Evolutionary conservation across 805 yeast species (phyloP).

Genomic region (Metschnikowia shivogae): DNA sequence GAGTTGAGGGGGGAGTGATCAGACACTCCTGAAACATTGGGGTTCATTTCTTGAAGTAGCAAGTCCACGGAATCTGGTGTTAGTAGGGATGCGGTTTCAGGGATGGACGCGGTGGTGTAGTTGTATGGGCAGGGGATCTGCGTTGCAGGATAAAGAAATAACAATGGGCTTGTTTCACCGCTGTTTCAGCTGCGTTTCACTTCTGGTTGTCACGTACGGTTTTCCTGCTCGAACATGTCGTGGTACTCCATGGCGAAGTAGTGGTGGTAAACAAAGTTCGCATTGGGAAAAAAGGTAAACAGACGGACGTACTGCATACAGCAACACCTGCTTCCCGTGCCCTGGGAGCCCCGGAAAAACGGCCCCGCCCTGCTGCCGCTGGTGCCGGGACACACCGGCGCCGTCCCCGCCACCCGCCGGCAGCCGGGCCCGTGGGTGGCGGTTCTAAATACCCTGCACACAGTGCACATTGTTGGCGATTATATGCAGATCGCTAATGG

Average conservation of each 20-base stretch:
- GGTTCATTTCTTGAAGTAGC: conserved; percentile 26
- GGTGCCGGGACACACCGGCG: too few species aligned
- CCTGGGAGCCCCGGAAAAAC: not conserved
- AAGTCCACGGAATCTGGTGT: conserved; percentile 29
- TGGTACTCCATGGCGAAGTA: conserved; percentile 1
- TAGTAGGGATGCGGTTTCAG: conserved; percentile 10
- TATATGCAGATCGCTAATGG: too few species aligned
- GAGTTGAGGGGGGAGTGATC: conserved; percentile 19
- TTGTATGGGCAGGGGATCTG: not conserved
- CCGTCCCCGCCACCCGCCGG: too few species aligned
- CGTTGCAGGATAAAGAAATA: not conserved
- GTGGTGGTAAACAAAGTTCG: conserved; percentile 1
- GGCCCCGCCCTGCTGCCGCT: too few species aligned
- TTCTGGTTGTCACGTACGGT: conserved; percentile 21
- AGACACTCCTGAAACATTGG: not conserved
- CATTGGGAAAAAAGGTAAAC: conserved; percentile 4
- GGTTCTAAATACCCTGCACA: too few species aligned
- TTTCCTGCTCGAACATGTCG: conserved; percentile 26
- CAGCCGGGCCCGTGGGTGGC: too few species aligned
- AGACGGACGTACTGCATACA: not conserved
- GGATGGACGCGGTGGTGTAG: not conserved
- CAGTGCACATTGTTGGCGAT: too few species aligned
- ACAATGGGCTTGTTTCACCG: too few species aligned
- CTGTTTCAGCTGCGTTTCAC: too few species aligned
- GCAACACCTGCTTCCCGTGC: not conserved